Evolutionary conservation across 2,329 filamentous ascomycete species (phyloP).

Genomic region (Capronia epimyces): DNA sequence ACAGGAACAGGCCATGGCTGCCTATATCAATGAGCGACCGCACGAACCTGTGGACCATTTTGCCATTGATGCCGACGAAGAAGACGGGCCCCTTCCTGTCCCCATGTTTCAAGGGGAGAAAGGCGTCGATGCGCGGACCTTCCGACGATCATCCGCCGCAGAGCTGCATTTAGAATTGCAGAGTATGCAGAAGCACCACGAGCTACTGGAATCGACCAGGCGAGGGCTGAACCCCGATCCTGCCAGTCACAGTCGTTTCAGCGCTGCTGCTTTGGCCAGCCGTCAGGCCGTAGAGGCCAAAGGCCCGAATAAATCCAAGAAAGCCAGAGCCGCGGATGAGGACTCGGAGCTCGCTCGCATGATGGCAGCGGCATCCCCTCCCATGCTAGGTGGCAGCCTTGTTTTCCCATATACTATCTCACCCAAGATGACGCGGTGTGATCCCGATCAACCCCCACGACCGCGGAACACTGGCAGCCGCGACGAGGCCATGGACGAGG

Average conservation of each 20-base stretch:
- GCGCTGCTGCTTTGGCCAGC: slow-evolving; percentile 32
- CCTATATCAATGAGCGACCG: slow-evolving; percentile 46
- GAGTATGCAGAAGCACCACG: slow-evolving; percentile 73
- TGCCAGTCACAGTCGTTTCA: slow-evolving; percentile 34
- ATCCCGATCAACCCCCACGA: slow-evolving; percentile 62
- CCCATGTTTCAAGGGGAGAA: slow-evolving; percentile 30
- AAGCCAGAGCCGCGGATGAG: slow-evolving; percentile 24
- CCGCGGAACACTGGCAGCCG: slow-evolving; percentile 47
- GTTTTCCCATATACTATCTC: slow-evolving; percentile 75
- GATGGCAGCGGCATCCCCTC: slow-evolving; percentile 61
- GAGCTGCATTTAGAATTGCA: slow-evolving; percentile 66
- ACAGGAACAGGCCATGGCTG: slow-evolving; percentile 55
- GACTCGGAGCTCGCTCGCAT: slow-evolving; percentile 45
- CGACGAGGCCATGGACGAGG: slow-evolving; percentile 50
- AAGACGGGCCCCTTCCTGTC: slow-evolving; percentile 31
- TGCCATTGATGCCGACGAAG: slow-evolving; percentile 36
- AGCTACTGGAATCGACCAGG: slow-evolving; percentile 53
- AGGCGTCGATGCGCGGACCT: slow-evolving; percentile 31
- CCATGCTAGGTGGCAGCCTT: slow-evolving; percentile 81
- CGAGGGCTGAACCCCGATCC: slow-evolving; percentile 37
- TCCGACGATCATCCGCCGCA: slow-evolving; percentile 41
- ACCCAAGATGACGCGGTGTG: slow-evolving; percentile 76
- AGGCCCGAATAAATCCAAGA: slow-evolving; percentile 18
- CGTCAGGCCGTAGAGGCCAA: slow-evolving; percentile 26
- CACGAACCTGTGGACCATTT: slow-evolving; percentile 46